Conservation (phyloP, 2,329 filamentous ascomycete species). For the Didymella exigua region DNA sequence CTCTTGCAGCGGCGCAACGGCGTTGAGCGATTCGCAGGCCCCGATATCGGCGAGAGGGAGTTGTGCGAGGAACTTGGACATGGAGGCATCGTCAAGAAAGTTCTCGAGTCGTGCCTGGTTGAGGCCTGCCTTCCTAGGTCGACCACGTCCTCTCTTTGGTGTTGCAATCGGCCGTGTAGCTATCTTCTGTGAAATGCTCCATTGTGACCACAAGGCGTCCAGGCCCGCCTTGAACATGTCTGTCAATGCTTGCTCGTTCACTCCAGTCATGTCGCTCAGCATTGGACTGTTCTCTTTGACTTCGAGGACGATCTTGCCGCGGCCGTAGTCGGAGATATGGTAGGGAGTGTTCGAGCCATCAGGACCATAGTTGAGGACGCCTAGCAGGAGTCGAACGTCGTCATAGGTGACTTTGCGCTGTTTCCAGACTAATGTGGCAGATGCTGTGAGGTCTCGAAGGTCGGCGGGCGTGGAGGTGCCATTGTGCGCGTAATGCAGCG, state of each 20-base stretch:
- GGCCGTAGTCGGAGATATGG: constrained; percentile 51
- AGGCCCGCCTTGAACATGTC: constrained; percentile 57
- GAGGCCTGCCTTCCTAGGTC: constrained; percentile 36
- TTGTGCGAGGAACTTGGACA: constrained; percentile 58
- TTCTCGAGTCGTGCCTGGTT: constrained; percentile 58
- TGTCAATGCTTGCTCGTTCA: constrained; percentile 57
- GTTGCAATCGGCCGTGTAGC: constrained; percentile 35
- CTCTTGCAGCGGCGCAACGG: constrained; percentile 62
- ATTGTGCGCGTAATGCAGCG: constrained; percentile 58
- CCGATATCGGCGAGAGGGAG: constrained; percentile 63
- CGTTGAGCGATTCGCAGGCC: constrained; percentile 58
- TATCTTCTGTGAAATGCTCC: constrained; percentile 39
- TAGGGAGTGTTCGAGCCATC: constrained; percentile 43
- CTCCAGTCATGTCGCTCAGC: constrained; percentile 33
- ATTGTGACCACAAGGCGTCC: constrained; percentile 53
- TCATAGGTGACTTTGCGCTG: constrained; percentile 53
- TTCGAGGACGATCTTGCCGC: constrained; percentile 52
- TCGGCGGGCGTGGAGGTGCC: constrained; percentile 53
- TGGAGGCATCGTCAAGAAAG: constrained; percentile 41
- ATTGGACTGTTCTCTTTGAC: constrained; percentile 40
- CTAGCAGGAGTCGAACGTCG: constrained; percentile 55
- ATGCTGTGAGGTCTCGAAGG: constrained; percentile 47
- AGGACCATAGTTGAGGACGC: constrained; percentile 44
- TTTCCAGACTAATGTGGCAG: constrained; percentile 53
- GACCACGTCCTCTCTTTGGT: constrained; percentile 45